Evolutionary conservation across 331 rosid genomes (phyloP).

Genomic region (Cydonia oblonga): DNA sequence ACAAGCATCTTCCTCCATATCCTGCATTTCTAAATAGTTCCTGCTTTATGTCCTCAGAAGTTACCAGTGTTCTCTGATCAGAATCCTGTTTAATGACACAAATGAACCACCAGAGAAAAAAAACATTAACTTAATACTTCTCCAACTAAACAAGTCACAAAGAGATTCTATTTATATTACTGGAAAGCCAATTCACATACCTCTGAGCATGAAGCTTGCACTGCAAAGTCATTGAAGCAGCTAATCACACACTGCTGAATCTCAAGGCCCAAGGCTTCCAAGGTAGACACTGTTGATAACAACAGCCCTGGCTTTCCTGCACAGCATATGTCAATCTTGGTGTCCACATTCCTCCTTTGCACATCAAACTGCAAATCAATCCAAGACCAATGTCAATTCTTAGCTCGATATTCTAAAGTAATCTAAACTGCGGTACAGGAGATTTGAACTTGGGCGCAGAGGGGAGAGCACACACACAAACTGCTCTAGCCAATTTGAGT

Average conservation of each 20-base stretch:
- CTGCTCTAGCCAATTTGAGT: no score
- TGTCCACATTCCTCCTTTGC: constrained; percentile 49
- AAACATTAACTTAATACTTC: not conserved
- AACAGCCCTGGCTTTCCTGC: constrained; percentile 77
- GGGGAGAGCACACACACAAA: not conserved
- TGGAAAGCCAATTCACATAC: constrained; percentile 19
- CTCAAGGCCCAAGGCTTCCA: constrained; percentile 83
- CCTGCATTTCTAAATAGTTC: constrained; percentile 74
- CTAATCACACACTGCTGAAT: constrained; percentile 92
- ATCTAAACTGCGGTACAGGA: not conserved
- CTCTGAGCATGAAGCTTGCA: constrained; percentile 95
- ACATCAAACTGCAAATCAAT: constrained; percentile 59
- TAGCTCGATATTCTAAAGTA: not conserved
- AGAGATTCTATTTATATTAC: not conserved
- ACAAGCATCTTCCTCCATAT: constrained; percentile 88
- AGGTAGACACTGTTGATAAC: constrained; percentile 52
- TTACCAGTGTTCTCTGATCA: constrained; percentile 27
- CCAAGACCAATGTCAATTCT: not conserved
- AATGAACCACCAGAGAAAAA: not conserved
- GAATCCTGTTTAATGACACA: constrained; percentile 25
- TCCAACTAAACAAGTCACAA: not conserved
- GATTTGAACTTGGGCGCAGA: not conserved
- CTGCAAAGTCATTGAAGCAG: constrained; percentile 81
- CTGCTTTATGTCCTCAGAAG: constrained; percentile 71
- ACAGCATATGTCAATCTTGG: constrained; percentile 65